These are phyloP conservation scores for Saccharomyces paradoxus DNA, from an alignment of 805 yeast genomes.

Conservation along the genomic window DNA sequence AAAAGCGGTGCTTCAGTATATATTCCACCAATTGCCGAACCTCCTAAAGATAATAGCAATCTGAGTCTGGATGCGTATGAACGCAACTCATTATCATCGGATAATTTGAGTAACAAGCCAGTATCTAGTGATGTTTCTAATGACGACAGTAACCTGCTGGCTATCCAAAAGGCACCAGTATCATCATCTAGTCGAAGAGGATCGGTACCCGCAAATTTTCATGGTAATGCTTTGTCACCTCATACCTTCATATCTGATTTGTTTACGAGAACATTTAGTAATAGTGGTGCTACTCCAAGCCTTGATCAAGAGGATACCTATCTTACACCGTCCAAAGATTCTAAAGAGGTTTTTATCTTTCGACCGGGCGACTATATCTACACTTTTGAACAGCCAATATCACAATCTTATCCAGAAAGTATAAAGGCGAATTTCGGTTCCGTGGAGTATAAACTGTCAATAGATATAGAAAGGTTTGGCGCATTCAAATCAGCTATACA, in stretches of 20 bases:
- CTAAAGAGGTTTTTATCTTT: slow-evolving; percentile 37
- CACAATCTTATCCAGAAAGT: slow-evolving; percentile 73
- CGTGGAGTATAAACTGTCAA: slow-evolving; percentile 61
- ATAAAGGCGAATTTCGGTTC: slow-evolving; percentile 69
- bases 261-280: background rate
- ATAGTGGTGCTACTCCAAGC: slow-evolving; percentile 14
- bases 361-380: slow-evolving; percentile 84
- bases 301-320: background rate
- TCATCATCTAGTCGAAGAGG: background rate
- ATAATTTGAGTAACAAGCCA: background rate
- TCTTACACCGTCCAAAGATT: background rate
- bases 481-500: slow-evolving; percentile 70
- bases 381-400: slow-evolving; percentile 82
- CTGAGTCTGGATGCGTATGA: background rate
- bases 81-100: background rate
- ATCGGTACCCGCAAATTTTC: background rate
- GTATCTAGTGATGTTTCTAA: background rate
- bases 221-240: background rate
- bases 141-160: background rate
- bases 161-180: background rate
- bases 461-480: slow-evolving; percentile 64
- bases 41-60: background rate
- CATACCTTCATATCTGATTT: background rate
- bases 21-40: background rate
- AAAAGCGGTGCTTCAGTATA: background rate